Evolutionary conservation across 108 stramenopile genomes (phyloP).

Genomic region (Skeletonema tropicum): DNA sequence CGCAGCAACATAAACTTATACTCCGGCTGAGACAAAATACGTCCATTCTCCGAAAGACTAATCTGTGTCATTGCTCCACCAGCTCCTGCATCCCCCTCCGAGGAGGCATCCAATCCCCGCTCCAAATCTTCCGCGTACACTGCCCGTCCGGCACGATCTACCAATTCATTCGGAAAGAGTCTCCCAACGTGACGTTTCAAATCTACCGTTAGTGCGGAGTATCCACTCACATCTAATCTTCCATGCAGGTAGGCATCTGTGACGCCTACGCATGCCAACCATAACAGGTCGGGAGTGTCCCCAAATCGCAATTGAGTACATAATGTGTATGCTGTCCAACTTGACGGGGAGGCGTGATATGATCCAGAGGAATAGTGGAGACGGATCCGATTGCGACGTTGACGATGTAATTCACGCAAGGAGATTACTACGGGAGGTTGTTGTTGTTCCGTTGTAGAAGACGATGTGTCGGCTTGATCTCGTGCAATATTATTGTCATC

Average conservation of each 20-base stretch:
- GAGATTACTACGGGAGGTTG: no score
- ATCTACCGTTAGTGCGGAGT: conserved; percentile 55
- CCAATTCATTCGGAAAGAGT: conserved; percentile 71
- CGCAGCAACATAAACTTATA: conserved; percentile 84
- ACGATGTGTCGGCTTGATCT: no score
- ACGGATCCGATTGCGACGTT: conserved; percentile 71
- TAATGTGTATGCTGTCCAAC: conserved; percentile 72
- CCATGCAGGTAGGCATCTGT: conserved; percentile 81
- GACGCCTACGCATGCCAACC: conserved; percentile 86
- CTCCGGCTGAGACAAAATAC: conserved; percentile 71
- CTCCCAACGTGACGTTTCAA: conserved; percentile 58
- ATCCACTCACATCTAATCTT: conserved; percentile 72
- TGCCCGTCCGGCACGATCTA: conserved; percentile 61
- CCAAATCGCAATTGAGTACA: conserved; percentile 72
- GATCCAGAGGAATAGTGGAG: conserved; percentile 74
- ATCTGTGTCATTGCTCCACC: conserved; percentile 60
- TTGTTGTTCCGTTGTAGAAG: no score
- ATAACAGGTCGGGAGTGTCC: conserved; percentile 68
- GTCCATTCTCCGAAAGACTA: conserved; percentile 74
- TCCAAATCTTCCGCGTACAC: conserved; percentile 80
- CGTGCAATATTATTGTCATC: no score
- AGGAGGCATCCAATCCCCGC: background rate
- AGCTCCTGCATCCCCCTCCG: conserved; percentile 18
- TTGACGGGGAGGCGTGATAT: conserved; percentile 71
- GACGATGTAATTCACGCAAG: conserved; percentile 61